Evolutionary conservation across 106 monocot species (phyloP).

Genomic region (Alisma plantagoaquatica): DNA sequence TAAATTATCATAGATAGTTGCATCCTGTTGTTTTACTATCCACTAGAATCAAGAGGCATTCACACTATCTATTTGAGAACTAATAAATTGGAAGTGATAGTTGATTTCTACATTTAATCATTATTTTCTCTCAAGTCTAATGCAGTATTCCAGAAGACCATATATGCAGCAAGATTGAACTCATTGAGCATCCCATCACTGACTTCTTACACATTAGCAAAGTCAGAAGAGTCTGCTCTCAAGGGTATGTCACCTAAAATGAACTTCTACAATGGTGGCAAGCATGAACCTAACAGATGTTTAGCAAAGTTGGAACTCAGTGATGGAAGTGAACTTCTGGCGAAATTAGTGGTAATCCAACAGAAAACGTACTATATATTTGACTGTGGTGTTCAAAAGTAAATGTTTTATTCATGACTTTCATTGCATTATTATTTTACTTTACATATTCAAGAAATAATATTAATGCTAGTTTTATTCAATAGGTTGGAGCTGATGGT

Average conservation of each 20-base stretch:
- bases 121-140: constrained; percentile 28
- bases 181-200: constrained; percentile 46
- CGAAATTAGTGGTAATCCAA: constrained; percentile 97
- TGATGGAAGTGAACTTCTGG: constrained; percentile 53
- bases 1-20: no score
- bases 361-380: neutral
- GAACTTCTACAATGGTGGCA: constrained; percentile 1
- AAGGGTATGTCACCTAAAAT: constrained; percentile 3
- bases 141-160: constrained; percentile 31
- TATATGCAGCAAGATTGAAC: constrained; percentile 49
- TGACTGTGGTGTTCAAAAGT: neutral
- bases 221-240: constrained; percentile 3
- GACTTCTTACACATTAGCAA: constrained; percentile 3
- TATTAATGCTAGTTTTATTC: no score
- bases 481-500: constrained; percentile 97
- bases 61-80: no score
- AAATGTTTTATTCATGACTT: no score
- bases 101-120: no score
- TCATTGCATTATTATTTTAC: neutral
- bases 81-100: no score
- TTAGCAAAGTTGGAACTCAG: constrained; percentile 56
- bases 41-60: no score
- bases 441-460: neutral
- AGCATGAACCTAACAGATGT: constrained; percentile 14
- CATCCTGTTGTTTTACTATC: no score